Conservation (phyloP, 2,329 filamentous ascomycete species). For the Fusarium pseudonygamai region DNA sequence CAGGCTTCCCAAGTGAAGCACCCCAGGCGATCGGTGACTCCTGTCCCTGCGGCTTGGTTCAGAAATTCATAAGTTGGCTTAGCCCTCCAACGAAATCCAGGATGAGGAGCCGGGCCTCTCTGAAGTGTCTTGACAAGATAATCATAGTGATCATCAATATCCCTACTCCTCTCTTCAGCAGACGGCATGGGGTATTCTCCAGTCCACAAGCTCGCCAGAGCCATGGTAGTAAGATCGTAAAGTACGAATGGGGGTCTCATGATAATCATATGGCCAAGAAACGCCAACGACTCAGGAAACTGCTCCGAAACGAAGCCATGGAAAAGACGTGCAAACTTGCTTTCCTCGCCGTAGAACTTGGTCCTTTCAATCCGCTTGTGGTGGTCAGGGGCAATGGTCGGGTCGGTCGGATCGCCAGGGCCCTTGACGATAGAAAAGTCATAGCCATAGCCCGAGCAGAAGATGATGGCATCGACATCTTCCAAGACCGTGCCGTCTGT, state of each 20-base stretch:
- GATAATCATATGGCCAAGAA: slow-evolving; percentile 42
- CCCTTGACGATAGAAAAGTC: slow-evolving; percentile 45
- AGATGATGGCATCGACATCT: slow-evolving; percentile 47
- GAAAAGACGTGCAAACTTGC: slow-evolving; percentile 44
- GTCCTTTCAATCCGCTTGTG: slow-evolving; percentile 36
- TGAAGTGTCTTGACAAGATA: slow-evolving; percentile 33
- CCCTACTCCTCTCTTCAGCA: slow-evolving; percentile 35
- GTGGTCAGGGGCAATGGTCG: slow-evolving; percentile 40
- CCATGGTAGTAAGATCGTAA: slow-evolving; percentile 46
- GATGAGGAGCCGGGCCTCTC: slow-evolving; percentile 38
- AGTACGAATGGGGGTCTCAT: slow-evolving; percentile 41
- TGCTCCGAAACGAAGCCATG: slow-evolving; percentile 46
- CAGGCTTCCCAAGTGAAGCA: slow-evolving; percentile 53
- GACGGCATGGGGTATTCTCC: slow-evolving; percentile 36
- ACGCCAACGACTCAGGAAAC: slow-evolving; percentile 46
- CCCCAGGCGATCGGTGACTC: slow-evolving; percentile 50
- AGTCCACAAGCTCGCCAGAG: slow-evolving; percentile 43
- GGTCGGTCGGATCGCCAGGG: slow-evolving; percentile 41
- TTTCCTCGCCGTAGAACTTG: slow-evolving; percentile 31
- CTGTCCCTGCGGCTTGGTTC: slow-evolving; percentile 54
- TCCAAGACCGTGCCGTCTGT: slow-evolving; percentile 45
- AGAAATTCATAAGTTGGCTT: slow-evolving; percentile 48
- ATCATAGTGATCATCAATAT: slow-evolving; percentile 45
- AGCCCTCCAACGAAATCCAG: slow-evolving; percentile 38
- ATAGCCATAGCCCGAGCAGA: slow-evolving; percentile 47